phyloP scores from a whole-genome alignment of 345 rosid species.

The Dipteronia sinensis region DNA sequence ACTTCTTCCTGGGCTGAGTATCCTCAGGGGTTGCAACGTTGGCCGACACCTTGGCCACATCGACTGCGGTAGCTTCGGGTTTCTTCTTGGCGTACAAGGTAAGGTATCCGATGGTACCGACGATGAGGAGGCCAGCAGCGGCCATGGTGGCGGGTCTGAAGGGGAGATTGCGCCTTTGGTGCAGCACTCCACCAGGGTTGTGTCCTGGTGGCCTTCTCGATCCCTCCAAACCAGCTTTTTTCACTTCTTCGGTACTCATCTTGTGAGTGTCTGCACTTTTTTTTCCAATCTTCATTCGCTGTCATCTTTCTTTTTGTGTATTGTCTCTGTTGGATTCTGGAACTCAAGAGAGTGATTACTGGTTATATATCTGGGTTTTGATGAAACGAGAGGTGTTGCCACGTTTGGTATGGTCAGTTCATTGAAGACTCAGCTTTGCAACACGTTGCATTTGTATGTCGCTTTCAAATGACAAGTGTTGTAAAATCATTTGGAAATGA shows the following conservation, averaged over 20 bases:
- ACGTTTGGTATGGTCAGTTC: not conserved
- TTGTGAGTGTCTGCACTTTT: constrained; percentile 63
- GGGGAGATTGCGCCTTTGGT: constrained; percentile 67
- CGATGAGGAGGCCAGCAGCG: constrained; percentile 50
- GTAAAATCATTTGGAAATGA: not conserved
- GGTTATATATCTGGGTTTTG: not conserved
- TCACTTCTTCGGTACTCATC: constrained; percentile 61
- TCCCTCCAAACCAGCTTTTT: constrained; percentile 54
- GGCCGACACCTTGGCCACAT: constrained; percentile 52
- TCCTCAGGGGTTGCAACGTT: constrained; percentile 50
- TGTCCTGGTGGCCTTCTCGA: constrained; percentile 66
- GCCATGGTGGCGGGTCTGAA: constrained; percentile 54
- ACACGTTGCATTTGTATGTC: constrained; percentile 1
- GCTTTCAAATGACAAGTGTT: not conserved
- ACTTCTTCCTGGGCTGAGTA: constrained; percentile 59
- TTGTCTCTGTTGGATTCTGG: not conserved
- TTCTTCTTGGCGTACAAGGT: constrained; percentile 55
- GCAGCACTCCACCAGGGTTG: constrained; percentile 56
- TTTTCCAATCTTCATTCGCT: constrained; percentile 54
- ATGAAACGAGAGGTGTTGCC: not conserved
- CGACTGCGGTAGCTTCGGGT: constrained; percentile 54
- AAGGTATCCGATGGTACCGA: constrained; percentile 50
- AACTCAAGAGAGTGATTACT: not conserved
- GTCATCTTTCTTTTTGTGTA: constrained; percentile 19
- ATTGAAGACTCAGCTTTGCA: not conserved